Percentiles rank a stretch among this genome's conserved stretches.
Conservation (phyloP, 176 grass and related monocot species). For the Oryza coarctata region DNA sequence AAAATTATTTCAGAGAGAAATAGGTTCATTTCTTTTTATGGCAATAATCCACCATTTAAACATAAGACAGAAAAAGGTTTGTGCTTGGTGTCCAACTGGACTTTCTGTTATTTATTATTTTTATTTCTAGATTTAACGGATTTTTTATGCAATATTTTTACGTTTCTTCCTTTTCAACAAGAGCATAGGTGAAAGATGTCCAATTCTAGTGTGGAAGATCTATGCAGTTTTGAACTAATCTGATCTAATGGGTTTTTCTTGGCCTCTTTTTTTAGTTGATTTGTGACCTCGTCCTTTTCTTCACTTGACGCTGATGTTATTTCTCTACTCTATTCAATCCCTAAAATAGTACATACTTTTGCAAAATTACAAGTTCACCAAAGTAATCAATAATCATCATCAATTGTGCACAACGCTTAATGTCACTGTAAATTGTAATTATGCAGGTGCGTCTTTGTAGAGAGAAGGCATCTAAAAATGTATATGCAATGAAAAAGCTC, state of each 20-base stretch:
- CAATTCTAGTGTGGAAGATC: neutral
- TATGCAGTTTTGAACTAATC: slow-evolving; percentile 7
- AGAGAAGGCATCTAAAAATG: slow-evolving; percentile 78
- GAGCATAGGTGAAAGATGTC: neutral
- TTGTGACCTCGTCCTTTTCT: neutral
- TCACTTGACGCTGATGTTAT: neutral
- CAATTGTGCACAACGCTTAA: neutral
- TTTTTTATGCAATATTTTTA: neutral
- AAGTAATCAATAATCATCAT: neutral
- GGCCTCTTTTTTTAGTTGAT: neutral
- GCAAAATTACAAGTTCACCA: neutral
- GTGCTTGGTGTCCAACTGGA: neutral
- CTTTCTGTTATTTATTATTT: neutral
- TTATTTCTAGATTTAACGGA: neutral
- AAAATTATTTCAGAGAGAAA: neutral
- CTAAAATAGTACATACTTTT: neutral
- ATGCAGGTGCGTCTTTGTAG: slow-evolving; percentile 95
- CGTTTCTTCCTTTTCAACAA: slow-evolving; percentile 7
- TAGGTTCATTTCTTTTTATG: neutral
- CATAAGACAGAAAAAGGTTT: neutral
- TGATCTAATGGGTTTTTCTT: slow-evolving; percentile 1
- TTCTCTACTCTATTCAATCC: neutral
- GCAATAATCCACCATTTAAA: neutral
- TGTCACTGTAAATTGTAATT: slow-evolving; percentile 25
- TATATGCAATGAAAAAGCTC: slow-evolving; percentile 99